These are phyloP conservation scores for Globisporangium spinosum DNA, from an alignment of 352 stramenopile species.

Conservation along the genomic window DNA sequence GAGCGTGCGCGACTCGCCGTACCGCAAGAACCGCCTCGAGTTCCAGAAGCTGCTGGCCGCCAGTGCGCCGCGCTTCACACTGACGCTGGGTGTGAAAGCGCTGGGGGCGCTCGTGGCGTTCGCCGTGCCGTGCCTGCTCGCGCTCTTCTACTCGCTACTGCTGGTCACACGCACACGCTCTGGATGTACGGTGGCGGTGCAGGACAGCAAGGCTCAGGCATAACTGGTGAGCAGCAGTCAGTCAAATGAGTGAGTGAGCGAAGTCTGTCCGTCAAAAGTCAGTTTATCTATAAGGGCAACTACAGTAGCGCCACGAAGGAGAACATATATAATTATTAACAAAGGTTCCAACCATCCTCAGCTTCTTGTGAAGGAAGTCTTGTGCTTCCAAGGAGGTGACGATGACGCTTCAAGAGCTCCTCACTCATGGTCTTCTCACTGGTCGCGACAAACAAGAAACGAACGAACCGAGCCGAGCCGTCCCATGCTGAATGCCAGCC, in stretches of 20 bases:
- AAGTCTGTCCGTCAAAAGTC: not conserved
- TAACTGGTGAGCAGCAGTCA: not conserved
- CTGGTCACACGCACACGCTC: not conserved
- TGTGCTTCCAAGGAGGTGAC: not conserved
- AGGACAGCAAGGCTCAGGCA: not conserved
- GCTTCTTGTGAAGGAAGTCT: not conserved
- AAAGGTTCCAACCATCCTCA: not conserved
- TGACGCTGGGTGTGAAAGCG: slow-evolving; percentile 10
- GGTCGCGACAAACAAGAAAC: not conserved
- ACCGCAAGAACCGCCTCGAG: slow-evolving; percentile 59
- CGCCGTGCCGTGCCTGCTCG: slow-evolving; percentile 10
- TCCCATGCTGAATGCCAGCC: too few relatives aligned
- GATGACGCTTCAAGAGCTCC: not conserved
- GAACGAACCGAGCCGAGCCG: not conserved
- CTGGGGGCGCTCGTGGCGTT: slow-evolving; percentile 13
- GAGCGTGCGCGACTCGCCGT: slow-evolving; percentile 36
- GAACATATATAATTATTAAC: not conserved
- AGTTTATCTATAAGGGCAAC: not conserved
- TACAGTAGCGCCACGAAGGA: not conserved
- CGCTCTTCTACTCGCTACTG: slow-evolving; percentile 8
- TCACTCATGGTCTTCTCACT: not conserved
- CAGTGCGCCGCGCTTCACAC: slow-evolving; percentile 12
- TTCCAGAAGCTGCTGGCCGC: slow-evolving; percentile 27
- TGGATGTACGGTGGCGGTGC: not conserved
- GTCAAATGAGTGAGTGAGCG: not conserved